phyloP scores from a whole-genome alignment of 257 asterid species.

The Solanum ossicruentum region DNA sequence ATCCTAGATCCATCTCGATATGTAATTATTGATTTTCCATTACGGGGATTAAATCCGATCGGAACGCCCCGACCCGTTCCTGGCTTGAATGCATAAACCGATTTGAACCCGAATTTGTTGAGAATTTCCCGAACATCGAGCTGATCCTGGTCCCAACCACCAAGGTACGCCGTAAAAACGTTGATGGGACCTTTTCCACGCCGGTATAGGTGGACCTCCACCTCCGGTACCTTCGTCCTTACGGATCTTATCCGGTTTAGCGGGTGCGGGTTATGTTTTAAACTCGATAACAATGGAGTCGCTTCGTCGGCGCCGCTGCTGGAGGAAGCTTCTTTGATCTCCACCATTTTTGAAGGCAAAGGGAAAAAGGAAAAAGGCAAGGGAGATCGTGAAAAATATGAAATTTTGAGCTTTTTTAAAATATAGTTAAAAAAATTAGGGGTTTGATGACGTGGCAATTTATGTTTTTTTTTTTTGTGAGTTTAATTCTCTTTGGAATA shows the following conservation, averaged over 20 bases:
- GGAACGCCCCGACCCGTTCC: constrained; percentile 9
- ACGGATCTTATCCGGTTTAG: background rate
- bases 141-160: constrained; percentile 10
- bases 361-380: background rate
- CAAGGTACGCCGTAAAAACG: background rate
- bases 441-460: background rate
- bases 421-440: background rate
- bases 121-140: background rate
- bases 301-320: background rate
- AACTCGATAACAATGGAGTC: background rate
- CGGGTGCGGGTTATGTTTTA: background rate
- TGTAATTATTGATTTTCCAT: constrained; percentile 2
- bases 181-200: constrained; percentile 6
- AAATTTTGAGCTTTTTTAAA: background rate
- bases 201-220: constrained; percentile 5
- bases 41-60: background rate
- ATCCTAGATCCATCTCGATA: background rate
- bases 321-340: background rate
- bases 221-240: background rate
- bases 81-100: background rate
- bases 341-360: background rate
- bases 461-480: background rate
- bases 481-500: background rate
- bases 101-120: constrained; percentile 6
- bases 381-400: background rate